A percentile compares a stretch with the other conserved stretches of the same genome.
Evolutionary conservation across 2,329 filamentous ascomycete species (phyloP).

Genomic region (Exophiala aquamarina): DNA sequence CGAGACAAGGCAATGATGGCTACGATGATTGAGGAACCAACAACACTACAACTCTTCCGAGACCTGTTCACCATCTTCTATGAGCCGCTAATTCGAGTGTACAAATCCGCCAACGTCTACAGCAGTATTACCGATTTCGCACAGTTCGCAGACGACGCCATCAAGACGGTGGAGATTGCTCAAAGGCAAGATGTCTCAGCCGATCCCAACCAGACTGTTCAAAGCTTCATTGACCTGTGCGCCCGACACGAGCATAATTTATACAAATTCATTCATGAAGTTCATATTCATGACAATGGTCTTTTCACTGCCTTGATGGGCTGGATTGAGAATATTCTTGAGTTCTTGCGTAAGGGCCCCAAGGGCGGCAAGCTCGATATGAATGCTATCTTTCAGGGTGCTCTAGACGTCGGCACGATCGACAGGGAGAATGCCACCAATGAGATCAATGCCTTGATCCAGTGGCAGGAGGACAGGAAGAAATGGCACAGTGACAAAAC

Average conservation of each 20-base stretch:
- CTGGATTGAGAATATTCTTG: constrained; percentile 93
- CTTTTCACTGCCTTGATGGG: constrained; percentile 95
- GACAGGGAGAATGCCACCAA: constrained; percentile 70
- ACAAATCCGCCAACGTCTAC: constrained; percentile 98
- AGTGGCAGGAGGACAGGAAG: constrained; percentile 93
- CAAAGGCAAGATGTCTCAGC: constrained; percentile 80
- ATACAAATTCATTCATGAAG: constrained; percentile 98
- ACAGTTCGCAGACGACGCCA: constrained; percentile 87
- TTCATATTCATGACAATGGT: constrained; percentile 94
- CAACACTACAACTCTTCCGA: constrained; percentile 87
- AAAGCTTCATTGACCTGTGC: constrained; percentile 96
- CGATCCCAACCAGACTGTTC: constrained; percentile 96
- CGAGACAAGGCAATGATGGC: constrained; percentile 98
- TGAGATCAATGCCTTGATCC: constrained; percentile 83
- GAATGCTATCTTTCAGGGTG: constrained; percentile 87
- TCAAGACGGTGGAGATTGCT: constrained; percentile 70
- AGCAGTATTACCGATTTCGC: constrained; percentile 96
- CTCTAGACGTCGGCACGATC: constrained; percentile 64
- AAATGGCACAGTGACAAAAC: constrained; percentile 99
- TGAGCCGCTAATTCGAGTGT: constrained; percentile 92
- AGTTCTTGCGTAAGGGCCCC: constrained; percentile 86
- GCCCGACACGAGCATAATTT: constrained; percentile 93
- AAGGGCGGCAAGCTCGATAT: constrained; percentile 85
- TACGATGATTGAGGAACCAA: constrained; percentile 89
- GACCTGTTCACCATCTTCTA: constrained; percentile 99